Base-by-base conservation (phyloP, 2,329 filamentous ascomycete genomes). In the Monosporascus sp. region DNA sequence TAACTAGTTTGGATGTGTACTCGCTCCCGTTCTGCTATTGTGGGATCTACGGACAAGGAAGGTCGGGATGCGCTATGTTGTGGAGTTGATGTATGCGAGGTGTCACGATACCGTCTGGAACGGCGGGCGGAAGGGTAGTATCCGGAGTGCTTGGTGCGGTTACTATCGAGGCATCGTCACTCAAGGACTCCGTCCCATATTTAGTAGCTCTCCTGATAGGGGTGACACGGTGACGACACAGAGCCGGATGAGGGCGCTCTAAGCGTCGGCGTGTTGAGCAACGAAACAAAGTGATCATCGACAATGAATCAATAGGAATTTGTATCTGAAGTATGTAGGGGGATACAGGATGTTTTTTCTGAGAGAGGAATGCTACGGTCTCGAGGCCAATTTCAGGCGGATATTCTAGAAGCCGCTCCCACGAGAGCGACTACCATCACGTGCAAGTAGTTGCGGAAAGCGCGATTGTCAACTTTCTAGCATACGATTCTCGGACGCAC, bases 1-100 rank as follows among this genome's bases (percentile, higher is more conserved):
- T 66, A 72, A 53, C 64, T 63, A 50, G 65, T 55, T 14, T 55
- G 51, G 58, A 61, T 59, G 55, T 67, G 55, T 55, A 59, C 56
- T 50, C 63, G 61, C 55, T 65, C 61, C 60, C 61, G 56, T 51
- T 58, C 54, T 28, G 24, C 38, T 43, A 62, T 51, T 48, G 56
- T 49, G 45, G 55, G n/a, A 18, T 60, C 51, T 38, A 60, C 53
- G 37, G 58, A 49, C 3, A 55, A 51, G 35, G 47, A 51, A 31
- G 56, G 41, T 54, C 41, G 26, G 57, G 53, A 51, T 61, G 59
- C 49, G 61, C 57, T 55, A 68, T 56, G 31, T 54, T 55, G 52
- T 69, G 61, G 46, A 74, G 61, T 53, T 65, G 64, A 35, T 58
- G 61, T 54, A 69, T 58, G 47, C 66, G 70, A 17, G 68, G 68